Evolutionary conservation across 116 monocot species (phyloP), one percentile per base, ranked within the genome.

Genomic region (Zostera marina): DNA sequence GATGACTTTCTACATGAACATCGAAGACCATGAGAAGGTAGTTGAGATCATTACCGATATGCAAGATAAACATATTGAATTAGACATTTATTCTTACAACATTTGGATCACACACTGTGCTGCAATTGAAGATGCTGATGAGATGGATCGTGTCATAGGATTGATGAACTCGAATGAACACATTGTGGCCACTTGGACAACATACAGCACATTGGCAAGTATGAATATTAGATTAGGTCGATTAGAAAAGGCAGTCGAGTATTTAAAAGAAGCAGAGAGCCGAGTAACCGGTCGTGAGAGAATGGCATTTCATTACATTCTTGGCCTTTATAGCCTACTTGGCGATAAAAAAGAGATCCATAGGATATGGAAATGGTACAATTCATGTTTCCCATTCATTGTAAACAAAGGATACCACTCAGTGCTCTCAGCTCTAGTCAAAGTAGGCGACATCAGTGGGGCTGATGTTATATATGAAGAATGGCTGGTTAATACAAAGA

Each of bases 1-100:
- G 79, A 93, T 87, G 93, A 87, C 87, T 48, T 68, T 93, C 15
- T 93, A 93, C 53, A 78, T 87, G 76, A 83, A 87, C 64, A 10
- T 79, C 57, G 70, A 59, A 58, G 84, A 93, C 43, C 66, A 74
- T 72, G 79, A 72, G 6, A 87, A 81, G 52, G 87, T 81, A 9
- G 53, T 45, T 17, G 39, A 13, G 23, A 59, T 76, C n/a, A 74
- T 87, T 38, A 25, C 68, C 15, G 87, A 93, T 51, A 93, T 93
- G 93, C 78, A 24, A 47, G 79, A 74, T 48, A 87, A 60, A 40
- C 77, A 74, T 22, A 58, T 87, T 14, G 13, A 6, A n/a, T 66
- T 81, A 19, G 93, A 93, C 46, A 46, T 76, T 25, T 93, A 77
- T 59, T 69, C 87, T 7, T 93, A 84, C 44, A 93, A 93, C 45